Base-by-base conservation (phyloP, 306 rosid species). In the Alnus glutinosa region DNA sequence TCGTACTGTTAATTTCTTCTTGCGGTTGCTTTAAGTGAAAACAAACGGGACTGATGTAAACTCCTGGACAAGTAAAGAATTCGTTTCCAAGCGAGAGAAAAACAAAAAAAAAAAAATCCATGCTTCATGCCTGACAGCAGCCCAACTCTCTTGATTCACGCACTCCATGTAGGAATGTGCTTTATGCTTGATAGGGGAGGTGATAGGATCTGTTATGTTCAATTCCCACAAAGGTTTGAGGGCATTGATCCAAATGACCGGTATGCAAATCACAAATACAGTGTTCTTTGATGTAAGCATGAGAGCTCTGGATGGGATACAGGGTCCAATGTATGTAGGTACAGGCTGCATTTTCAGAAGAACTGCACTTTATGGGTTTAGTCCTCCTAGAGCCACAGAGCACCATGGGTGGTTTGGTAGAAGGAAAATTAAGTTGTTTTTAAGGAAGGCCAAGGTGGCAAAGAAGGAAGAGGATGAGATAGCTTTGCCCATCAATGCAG, bases 101-200 rank as follows among this genome's bases (percentile, higher is more conserved):
- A n/a, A n/a, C n/a, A n/a, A n/a, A n/a, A n/a, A n/a, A n/a, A n/a
- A n/a, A n/a, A n/a, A n/a, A n/a, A n/a, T n/a, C n/a, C n/a, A n/a
- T n/a, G n/a, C n/a, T n/a, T n/a, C n/a, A n/a, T n/a, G n/a, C n/a
- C n/a, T n/a, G n/a, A n/a, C n/a, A n/a, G n/a, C n/a, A n/a, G n/a
- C n/a, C n/a, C n/a, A n/a, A n/a, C n/a, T n/a, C n/a, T n/a, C n/a
- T n/a, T n/a, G n/a, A n/a, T n/a, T n/a, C n/a, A n/a, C n/a, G n/a
- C n/a, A n/a, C n/a, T n/a, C n/a, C n/a, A n/a, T n/a, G n/a, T n/a
- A 86, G 97, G 95, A 4, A 91, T 93, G 94, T 93, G 97, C 82
- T 93, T 93, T 78, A 93, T 93, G 97, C 97, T 93, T 19, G 97
- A 93, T 46, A 86, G 92, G 64, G 97, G 97, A 0, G 96, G 96